Evolutionary conservation across 306 rosid species (phyloP).

Genomic region (Psophocarpus tetragonolobus): DNA sequence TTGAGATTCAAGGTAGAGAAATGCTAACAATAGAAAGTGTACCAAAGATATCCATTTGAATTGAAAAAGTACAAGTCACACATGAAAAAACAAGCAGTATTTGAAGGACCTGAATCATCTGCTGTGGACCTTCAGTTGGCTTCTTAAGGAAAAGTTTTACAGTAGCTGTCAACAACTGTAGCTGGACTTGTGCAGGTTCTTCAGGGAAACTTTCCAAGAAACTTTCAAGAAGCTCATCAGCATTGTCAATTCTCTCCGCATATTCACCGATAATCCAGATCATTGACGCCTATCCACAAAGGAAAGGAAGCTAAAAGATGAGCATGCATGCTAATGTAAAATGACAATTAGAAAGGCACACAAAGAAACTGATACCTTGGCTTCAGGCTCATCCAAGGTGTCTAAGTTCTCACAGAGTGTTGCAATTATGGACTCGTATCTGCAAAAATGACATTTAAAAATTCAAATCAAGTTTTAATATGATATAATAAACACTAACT

Average conservation of each 20-base stretch:
- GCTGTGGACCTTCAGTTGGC: constrained; percentile 99
- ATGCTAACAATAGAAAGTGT: neutral
- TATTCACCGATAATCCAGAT: constrained; percentile 99
- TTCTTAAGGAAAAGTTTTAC: constrained; percentile 99
- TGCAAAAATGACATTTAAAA: constrained; percentile 36
- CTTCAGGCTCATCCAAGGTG: constrained; percentile 98
- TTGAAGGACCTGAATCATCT: constrained; percentile 90
- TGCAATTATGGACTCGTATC: constrained; percentile 98
- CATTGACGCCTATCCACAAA: constrained; percentile 81
- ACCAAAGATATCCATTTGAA: constrained; percentile 17
- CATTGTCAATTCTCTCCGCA: constrained; percentile 99
- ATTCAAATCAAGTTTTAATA: constrained; percentile 30
- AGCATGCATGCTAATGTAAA: constrained; percentile 8
- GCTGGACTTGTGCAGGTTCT: constrained; percentile 99
- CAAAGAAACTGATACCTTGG: constrained; percentile 67
- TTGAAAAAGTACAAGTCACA: neutral
- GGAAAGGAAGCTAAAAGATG: constrained; percentile 34
- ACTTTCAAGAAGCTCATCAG: constrained; percentile 99
- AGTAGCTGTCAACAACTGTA: constrained; percentile 95
- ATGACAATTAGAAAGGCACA: constrained; percentile 21
- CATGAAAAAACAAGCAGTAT: constrained; percentile 29
- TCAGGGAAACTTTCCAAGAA: constrained; percentile 87
- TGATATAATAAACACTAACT: constrained; percentile 14
- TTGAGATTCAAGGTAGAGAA: neutral
- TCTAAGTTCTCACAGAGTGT: constrained; percentile 98